phyloP scores from a whole-genome alignment of 2,329 filamentous ascomycete species.

The Fusarium beomiforme region DNA sequence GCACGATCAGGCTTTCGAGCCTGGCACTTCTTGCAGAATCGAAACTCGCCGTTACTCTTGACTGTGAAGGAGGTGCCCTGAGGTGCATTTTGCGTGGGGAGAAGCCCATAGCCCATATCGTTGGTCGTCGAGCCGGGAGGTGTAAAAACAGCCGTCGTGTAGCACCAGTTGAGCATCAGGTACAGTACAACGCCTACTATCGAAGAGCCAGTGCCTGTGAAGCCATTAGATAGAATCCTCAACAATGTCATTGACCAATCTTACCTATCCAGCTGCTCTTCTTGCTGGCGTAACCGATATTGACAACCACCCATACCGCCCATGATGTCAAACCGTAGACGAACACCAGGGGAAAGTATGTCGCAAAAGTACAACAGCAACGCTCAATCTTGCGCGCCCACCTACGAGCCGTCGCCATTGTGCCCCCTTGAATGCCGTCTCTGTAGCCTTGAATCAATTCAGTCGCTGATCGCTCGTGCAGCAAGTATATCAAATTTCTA shows the following conservation, averaged over 20 bases:
- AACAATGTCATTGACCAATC: constrained; percentile 27
- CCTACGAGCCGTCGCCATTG: constrained; percentile 62
- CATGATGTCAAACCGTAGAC: constrained; percentile 92
- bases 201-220: constrained; percentile 64
- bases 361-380: constrained; percentile 80
- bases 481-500: background rate
- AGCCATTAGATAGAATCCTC: background rate
- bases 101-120: constrained; percentile 77
- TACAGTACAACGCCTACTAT: constrained; percentile 77
- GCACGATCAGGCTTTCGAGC: constrained; percentile 93
- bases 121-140: constrained; percentile 79
- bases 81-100: constrained; percentile 75
- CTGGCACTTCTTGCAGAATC: constrained; percentile 98
- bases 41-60: constrained; percentile 85
- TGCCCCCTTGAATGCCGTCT: background rate
- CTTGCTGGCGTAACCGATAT: constrained; percentile 70
- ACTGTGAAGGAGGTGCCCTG: constrained; percentile 83
- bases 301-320: constrained; percentile 88
- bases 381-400: constrained; percentile 80
- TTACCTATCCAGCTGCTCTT: constrained; percentile 68
- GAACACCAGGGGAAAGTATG: constrained; percentile 88
- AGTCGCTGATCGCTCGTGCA: constrained; percentile 4
- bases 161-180: constrained; percentile 83
- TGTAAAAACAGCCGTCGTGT: constrained; percentile 93
- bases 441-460: background rate